Base-by-base conservation (phyloP, 2,329 filamentous ascomycete genomes). In the Alternaria sp. region DNA sequence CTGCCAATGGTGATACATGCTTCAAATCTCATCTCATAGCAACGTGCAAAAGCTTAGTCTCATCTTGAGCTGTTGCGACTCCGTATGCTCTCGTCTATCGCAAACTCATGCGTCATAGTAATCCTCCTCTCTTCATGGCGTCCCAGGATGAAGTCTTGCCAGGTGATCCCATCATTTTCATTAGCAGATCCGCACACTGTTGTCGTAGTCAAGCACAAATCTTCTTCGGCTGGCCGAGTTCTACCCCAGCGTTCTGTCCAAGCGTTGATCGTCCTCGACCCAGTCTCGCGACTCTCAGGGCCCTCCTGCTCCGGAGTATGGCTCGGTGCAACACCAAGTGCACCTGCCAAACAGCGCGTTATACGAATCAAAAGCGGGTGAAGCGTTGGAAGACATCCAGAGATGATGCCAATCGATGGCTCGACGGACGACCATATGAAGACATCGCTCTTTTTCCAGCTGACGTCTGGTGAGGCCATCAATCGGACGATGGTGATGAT, bases 401-500 rank as follows among this genome's bases (percentile, higher is more conserved):
- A 69, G 21, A 74, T 74, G 21, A 74, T 73, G 21, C 71, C 72
- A 15, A 74, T 61, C 3, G 68, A 70, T 0, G 70, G 72, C 43
- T 74, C 72, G 32, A 74, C 69, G 11, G 57, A 63, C 4, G 67
- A 69, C 72, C 72, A 74, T 55, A 74, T 71, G 64, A 74, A 73
- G 28, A 72, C 69, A 30, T 73, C 69, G 53, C 65, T 69, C 53
- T 71, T 74, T 5, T 71, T 67, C 69, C 71, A 74, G 61, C 67
- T 71, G 52, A 73, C 70, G 45, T 73, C 70, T 21, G 26, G 60
- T 5, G 66, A 61, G 44, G 47, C 46, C 11, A 70, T 66, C 15
- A 73, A 63, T 10, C 61, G 64, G 2, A 65, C 55, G 45, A 73
- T 71, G 23, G 68, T 72, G 23, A 74, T 67, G 62, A 73, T 72